Conservation (phyloP, 371 early-diverging fungal species). For the Mucor plumbeus region DNA sequence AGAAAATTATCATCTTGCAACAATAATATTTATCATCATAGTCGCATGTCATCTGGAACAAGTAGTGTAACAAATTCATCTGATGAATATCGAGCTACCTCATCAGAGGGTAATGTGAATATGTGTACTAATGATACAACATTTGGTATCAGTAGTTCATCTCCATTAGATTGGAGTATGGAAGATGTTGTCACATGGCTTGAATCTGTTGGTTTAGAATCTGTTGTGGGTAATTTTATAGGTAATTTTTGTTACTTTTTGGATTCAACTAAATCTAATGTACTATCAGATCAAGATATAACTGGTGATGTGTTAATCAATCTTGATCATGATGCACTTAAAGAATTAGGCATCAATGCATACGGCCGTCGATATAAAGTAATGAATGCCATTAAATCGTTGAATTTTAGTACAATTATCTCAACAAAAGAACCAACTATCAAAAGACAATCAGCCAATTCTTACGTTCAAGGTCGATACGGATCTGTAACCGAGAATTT, state of each 20-base stretch:
- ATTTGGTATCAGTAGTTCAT: not conserved
- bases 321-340: conserved; percentile 56
- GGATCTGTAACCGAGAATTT: not conserved
- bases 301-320: conserved; percentile 47
- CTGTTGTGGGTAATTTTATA: conserved; percentile 47
- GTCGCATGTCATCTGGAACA: not conserved
- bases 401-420: conserved; percentile 28
- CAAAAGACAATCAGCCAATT: not conserved
- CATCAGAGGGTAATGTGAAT: not conserved
- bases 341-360: conserved; percentile 58
- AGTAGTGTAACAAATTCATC: not conserved
- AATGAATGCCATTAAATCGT: conserved; percentile 53
- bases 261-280: not conserved
- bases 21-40: not conserved
- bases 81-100: not conserved
- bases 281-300: conserved; percentile 49
- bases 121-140: not conserved
- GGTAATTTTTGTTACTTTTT: conserved; percentile 41
- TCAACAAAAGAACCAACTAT: not conserved
- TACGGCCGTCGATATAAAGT: conserved; percentile 63
- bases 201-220: conserved; percentile 49
- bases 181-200: conserved; percentile 59
- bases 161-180: not conserved
- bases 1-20: not conserved
- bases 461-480: not conserved